These are phyloP conservation scores for Raphanus hybrid DNA, from an alignment of 441 rosid species.

Conservation along the genomic window DNA sequence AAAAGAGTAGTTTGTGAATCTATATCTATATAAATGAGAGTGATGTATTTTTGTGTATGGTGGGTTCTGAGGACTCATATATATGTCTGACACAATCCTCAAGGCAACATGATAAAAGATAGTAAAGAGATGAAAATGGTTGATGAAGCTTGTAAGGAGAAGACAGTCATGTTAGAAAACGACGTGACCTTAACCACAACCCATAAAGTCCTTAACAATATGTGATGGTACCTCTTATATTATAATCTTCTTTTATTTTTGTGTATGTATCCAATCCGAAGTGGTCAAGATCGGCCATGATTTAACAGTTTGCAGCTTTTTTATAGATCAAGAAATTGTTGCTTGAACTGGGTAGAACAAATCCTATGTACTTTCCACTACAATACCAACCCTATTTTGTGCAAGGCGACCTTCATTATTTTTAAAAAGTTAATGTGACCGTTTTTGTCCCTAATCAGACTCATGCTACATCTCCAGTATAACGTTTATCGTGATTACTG, in stretches of 20 bases:
- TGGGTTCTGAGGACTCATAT: constrained; percentile 30
- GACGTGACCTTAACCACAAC: constrained; percentile 46
- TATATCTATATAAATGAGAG: neutral
- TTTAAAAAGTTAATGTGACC: neutral
- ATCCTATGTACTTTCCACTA: constrained; percentile 37
- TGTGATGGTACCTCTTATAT: constrained; percentile 34
- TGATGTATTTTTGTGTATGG: constrained; percentile 23
- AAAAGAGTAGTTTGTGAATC: neutral
- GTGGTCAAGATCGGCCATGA: constrained; percentile 43
- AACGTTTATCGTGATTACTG: neutral
- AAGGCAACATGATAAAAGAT: constrained; percentile 49
- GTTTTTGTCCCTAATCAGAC: constrained; percentile 21
- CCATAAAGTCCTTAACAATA: constrained; percentile 41
- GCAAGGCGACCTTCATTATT: constrained; percentile 37
- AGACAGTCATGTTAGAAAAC: constrained; percentile 48
- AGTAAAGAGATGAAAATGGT: constrained; percentile 45
- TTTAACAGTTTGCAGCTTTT: constrained; percentile 46
- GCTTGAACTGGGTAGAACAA: constrained; percentile 42
- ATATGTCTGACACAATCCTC: constrained; percentile 42
- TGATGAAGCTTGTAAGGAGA: constrained; percentile 45
- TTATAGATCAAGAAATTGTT: constrained; percentile 45
- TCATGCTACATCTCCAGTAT: constrained; percentile 9
- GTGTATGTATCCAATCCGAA: constrained; percentile 32
- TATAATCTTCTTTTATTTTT: constrained; percentile 27
- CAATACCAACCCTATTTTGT: constrained; percentile 36